Evolutionary conservation across 176 grass and related monocot species (phyloP).

Genomic region (Raddia guianensis): DNA sequence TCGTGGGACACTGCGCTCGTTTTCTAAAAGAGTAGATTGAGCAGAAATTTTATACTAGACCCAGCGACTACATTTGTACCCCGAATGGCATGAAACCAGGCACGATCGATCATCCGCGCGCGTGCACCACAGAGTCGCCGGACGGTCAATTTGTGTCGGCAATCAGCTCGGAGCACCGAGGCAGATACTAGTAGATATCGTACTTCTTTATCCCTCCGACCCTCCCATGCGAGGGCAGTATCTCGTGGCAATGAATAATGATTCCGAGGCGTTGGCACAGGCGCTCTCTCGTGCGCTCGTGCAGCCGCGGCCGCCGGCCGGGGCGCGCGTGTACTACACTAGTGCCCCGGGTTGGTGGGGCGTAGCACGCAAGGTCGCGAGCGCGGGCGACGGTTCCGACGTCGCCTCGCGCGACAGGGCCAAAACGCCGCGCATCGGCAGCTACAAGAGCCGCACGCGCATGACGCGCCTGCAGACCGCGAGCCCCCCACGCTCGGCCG

Average conservation of each 20-base stretch:
- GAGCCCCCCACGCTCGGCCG: background rate
- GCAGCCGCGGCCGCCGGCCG: background rate
- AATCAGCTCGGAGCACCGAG: background rate
- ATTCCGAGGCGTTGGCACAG: background rate
- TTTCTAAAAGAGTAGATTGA: too few species aligned
- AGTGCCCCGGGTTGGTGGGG: constrained; percentile 16
- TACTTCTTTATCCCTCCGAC: background rate
- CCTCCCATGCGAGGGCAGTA: background rate
- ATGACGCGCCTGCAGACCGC: background rate
- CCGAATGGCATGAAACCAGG: background rate
- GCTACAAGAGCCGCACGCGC: background rate
- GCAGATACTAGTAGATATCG: background rate
- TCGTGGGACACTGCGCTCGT: too few species aligned
- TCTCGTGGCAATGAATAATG: background rate
- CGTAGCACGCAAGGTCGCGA: background rate
- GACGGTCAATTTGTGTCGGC: background rate
- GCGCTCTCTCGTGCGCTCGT: background rate
- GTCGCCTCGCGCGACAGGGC: constrained; percentile 41
- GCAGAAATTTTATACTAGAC: too few species aligned
- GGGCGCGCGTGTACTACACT: background rate
- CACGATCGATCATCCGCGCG: background rate
- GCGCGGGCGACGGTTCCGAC: constrained; percentile 37
- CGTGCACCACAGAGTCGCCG: background rate
- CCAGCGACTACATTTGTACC: too few species aligned
- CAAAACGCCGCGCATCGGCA: background rate